phyloP scores from a whole-genome alignment of 768 basidiomycete genomes.

The Guyanaporus albipodus region DNA sequence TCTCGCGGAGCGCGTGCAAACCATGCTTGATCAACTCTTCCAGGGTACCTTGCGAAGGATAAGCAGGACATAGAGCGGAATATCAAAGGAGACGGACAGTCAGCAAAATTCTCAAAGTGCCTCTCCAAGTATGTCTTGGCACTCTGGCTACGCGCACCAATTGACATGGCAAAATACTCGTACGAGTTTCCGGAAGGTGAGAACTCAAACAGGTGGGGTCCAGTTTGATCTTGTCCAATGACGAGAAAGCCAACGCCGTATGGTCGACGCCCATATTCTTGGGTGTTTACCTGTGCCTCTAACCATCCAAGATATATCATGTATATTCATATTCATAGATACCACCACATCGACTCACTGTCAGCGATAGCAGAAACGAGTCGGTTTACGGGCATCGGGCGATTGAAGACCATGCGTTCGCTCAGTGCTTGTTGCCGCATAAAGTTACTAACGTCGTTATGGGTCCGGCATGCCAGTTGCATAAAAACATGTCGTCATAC shows the following conservation, averaged over 20 bases:
- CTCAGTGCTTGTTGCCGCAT: constrained; percentile 99
- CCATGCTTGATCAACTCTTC: constrained; percentile 92
- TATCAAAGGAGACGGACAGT: constrained; percentile 53
- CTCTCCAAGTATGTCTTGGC: constrained; percentile 98
- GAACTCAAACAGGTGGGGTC: constrained; percentile 97
- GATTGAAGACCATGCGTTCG: constrained; percentile 91
- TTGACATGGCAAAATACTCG: constrained; percentile 98
- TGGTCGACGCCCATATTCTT: constrained; percentile 94
- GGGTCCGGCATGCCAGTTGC: background rate
- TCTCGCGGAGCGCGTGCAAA: constrained; percentile 91
- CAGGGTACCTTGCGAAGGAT: constrained; percentile 54
- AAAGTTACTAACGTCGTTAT: constrained; percentile 70
- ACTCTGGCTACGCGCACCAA: constrained; percentile 96
- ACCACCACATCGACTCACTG: constrained; percentile 52
- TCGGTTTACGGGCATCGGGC: constrained; percentile 90
- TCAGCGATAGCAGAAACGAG: constrained; percentile 93
- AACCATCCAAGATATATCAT: constrained; percentile 5
- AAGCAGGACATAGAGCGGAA: background rate
- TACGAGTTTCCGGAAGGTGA: constrained; percentile 96
- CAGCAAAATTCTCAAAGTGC: constrained; percentile 81
- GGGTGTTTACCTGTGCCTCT: constrained; percentile 99
- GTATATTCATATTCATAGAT: background rate
- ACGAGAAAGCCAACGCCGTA: constrained; percentile 99
- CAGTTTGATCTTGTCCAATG: constrained; percentile 92
- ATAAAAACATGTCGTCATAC: constrained; percentile 36